Conservation (phyloP, 495 filamentous ascomycete genomes). For the Xylaria cubensis region DNA sequence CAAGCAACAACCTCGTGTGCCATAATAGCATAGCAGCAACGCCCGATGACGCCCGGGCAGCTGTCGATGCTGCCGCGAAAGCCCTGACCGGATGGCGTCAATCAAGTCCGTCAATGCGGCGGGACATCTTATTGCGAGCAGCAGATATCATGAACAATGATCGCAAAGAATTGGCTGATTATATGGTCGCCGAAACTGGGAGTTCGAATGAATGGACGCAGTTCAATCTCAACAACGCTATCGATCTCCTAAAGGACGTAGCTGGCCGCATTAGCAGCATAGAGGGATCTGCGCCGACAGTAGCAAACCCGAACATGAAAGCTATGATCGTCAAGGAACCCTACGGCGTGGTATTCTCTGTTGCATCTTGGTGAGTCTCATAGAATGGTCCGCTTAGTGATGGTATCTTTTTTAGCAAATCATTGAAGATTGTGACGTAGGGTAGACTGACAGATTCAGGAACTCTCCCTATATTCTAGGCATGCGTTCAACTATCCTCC, state of each 20-base stretch:
- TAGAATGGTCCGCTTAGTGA: not conserved
- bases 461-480: not conserved
- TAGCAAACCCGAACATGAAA: not conserved
- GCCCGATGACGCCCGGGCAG: not conserved
- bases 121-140: constrained; percentile 6
- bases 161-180: not conserved
- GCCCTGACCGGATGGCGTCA: not conserved
- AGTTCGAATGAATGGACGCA: constrained; percentile 6
- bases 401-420: not conserved
- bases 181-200: not conserved
- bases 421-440: not conserved
- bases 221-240: constrained; percentile 4
- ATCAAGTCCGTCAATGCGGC: not conserved
- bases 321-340: not conserved
- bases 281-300: not conserved
- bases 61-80: not conserved
- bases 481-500: constrained; percentile 6
- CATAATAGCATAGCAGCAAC: not conserved
- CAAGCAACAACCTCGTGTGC: not conserved
- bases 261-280: not conserved
- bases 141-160: constrained; percentile 1
- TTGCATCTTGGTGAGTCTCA: not conserved
- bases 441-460: not conserved
- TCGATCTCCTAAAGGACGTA: constrained; percentile 8
- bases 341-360: not conserved